Evolutionary conservation across 129 eudicot species (phyloP), one percentile per base, ranked within the genome.

Genomic region (Kitagawia praeruptora): DNA sequence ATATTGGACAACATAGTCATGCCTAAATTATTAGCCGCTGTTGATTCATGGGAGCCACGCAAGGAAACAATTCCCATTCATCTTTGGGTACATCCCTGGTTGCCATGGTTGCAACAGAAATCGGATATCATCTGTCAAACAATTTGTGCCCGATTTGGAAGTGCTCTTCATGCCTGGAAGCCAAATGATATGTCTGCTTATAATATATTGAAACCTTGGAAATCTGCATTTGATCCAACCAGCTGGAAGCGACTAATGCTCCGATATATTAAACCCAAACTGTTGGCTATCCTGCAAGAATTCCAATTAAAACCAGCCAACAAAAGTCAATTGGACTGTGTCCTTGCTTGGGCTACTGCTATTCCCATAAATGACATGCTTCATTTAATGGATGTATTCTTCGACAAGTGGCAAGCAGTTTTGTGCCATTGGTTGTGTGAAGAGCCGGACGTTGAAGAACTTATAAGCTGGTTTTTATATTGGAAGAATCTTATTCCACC

Each of bases 201-300:
- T 77, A 58, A 80, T 13, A 89, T 91, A 61, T 67, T 93, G 42
- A 82, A 89, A 18, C 98, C 98, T 74, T 93, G 98, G 97, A 91
- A 91, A 79, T 80, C 86, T 18, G 96, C 88, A 25, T 93, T 93
- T 80, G 97, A 89, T 83, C 81, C 92, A 8, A 63, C 81, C 58
- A 93, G 92, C 77, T 93, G 98, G 98, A 93, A 93, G 79, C 87
- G 88, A 28, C 82, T 91, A 40, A 93, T 89, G 91, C 96, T 85
- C 70, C 81, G 95, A 40, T 87, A 45, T 73, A 91, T 93, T 4
- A 69, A 89, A 61, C 97, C 97, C 5, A 93, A 93, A 64, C 40
- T 93, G 74, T 75, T 86, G 82, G 82, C 37, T 9, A 91, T 84
- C 34, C 87, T 93, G 90, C 88, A 85, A 9, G 91, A 86, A 15